These are phyloP conservation scores for Geranium brycei DNA, from an alignment of 345 rosid genomes.

Conservation along the genomic window DNA sequence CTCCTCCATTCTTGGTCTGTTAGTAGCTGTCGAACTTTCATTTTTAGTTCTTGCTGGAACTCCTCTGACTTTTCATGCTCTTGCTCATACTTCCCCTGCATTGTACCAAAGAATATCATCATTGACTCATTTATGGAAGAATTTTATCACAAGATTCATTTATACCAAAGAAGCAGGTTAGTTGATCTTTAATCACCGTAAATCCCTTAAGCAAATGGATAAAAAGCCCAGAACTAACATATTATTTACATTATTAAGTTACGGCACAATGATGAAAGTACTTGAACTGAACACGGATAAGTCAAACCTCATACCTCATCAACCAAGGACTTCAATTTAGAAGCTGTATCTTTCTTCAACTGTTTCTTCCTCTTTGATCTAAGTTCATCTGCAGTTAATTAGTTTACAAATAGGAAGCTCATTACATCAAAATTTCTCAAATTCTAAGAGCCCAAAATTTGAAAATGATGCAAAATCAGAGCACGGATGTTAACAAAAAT, in stretches of 20 bases:
- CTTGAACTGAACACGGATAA: too few relatives aligned
- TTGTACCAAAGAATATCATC: background rate
- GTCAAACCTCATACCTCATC: constrained; percentile 54
- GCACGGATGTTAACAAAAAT: too few relatives aligned
- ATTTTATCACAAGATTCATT: too few relatives aligned
- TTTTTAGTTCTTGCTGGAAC: constrained; percentile 64
- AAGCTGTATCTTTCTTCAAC: constrained; percentile 88
- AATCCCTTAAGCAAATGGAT: too few relatives aligned
- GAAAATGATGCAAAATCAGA: too few relatives aligned
- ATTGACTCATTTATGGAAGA: too few relatives aligned
- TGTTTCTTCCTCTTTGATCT: constrained; percentile 81
- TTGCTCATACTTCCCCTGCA: constrained; percentile 81
- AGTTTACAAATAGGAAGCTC: background rate
- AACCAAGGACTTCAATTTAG: constrained; percentile 76
- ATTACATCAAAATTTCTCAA: background rate
- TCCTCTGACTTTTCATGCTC: constrained; percentile 60
- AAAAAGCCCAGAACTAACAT: too few relatives aligned
- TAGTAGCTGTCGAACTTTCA: constrained; percentile 78
- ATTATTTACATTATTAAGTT: too few relatives aligned
- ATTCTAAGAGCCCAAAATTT: too few relatives aligned
- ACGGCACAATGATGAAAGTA: too few relatives aligned
- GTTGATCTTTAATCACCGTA: too few relatives aligned
- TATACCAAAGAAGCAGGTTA: constrained; percentile 3
- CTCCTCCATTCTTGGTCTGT: constrained; percentile 97
- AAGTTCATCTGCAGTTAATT: constrained; percentile 73